phyloP scores from a whole-genome alignment of 1,284 basidiomycete genomes.

The Coniferiporia sulphurascens region DNA sequence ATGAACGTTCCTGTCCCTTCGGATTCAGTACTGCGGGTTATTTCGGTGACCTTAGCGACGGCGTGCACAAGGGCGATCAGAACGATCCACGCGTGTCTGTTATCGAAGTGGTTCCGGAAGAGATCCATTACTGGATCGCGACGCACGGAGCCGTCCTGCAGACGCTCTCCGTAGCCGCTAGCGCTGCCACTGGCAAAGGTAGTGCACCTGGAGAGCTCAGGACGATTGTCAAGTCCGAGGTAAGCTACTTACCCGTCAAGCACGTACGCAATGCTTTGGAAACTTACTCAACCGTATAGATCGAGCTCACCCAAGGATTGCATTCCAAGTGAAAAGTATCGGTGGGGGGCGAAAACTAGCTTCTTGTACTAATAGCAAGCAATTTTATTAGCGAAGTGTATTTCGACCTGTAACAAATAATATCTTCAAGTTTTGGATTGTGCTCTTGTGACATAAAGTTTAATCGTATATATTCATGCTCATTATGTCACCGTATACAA shows the following conservation, averaged over 20 bases:
- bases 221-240: slow-evolving; percentile 59
- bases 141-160: slow-evolving; percentile 42
- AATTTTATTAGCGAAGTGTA: too few species aligned
- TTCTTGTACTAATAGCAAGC: background rate
- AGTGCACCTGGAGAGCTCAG: slow-evolving; percentile 61
- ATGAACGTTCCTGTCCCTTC: background rate
- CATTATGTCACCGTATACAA: too few species aligned
- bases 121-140: slow-evolving; percentile 76
- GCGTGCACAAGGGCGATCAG: slow-evolving; percentile 78
- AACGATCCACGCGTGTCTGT: slow-evolving; percentile 79
- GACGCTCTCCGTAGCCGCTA: slow-evolving; percentile 47
- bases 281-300: slow-evolving; percentile 21
- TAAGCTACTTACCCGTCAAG: slow-evolving; percentile 26
- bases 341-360: background rate
- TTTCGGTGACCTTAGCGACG: slow-evolving; percentile 86
- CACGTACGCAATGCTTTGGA: background rate
- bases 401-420: too few species aligned
- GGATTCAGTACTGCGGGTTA: slow-evolving; percentile 59
- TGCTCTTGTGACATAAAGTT: too few species aligned
- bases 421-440: too few species aligned
- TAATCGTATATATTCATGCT: too few species aligned
- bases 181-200: slow-evolving; percentile 49
- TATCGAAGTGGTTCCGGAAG: slow-evolving; percentile 78
- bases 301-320: slow-evolving; percentile 36
- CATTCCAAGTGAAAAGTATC: slow-evolving; percentile 30